Percentiles rank a stretch among this genome's conserved stretches.
Evolutionary conservation across 1,284 basidiomycete genomes (phyloP).

Genomic region (Cystobasidium sp.): DNA sequence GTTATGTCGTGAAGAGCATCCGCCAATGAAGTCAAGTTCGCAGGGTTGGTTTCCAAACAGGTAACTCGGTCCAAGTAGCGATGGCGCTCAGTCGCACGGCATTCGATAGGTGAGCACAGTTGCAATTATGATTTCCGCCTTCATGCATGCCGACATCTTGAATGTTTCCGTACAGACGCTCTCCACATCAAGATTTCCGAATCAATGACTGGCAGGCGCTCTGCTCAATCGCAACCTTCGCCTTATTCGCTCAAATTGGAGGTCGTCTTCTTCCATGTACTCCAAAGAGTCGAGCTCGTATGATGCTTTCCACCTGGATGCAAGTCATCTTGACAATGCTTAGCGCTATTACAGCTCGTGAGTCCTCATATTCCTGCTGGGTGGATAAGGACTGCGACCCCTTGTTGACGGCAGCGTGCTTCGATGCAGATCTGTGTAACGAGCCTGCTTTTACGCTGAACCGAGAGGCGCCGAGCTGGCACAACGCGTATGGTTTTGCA

Average conservation of each 20-base stretch:
- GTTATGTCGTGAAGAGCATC: neutral
- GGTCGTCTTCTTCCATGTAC: constrained; percentile 12
- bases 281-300: neutral
- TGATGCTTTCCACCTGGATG: constrained; percentile 7
- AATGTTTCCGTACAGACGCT: neutral
- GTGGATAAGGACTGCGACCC: neutral
- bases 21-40: too few species aligned
- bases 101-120: neutral
- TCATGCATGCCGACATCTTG: neutral
- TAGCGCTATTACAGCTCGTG: constrained; percentile 14
- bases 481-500: constrained; percentile 23
- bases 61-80: constrained; percentile 24
- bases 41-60: constrained; percentile 23
- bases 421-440: constrained; percentile 5
- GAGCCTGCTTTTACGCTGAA: constrained; percentile 15
- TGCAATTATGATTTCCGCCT: neutral
- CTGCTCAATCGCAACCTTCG: constrained; percentile 1
- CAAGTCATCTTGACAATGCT: constrained; percentile 12
- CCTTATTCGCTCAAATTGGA: neutral
- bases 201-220: constrained; percentile 18
- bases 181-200: neutral
- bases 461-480: constrained; percentile 12
- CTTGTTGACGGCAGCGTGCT: too few species aligned
- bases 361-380: neutral
- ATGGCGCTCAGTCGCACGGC: constrained; percentile 12